These are phyloP conservation scores for Capronia epimyces DNA, from an alignment of 2,329 filamentous ascomycete genomes.

Conservation along the genomic window DNA sequence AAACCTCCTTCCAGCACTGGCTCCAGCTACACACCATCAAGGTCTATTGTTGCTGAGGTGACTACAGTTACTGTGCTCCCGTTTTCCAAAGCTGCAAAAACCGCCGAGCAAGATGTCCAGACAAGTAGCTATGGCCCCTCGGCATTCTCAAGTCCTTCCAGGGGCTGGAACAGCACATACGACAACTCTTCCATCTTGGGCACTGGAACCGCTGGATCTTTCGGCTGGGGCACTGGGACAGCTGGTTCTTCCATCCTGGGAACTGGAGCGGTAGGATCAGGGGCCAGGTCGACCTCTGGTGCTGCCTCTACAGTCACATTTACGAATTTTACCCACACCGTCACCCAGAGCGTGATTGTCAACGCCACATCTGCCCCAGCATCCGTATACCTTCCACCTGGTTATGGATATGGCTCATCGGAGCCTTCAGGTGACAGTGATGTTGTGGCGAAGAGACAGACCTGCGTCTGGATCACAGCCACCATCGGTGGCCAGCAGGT, in stretches of 20 bases:
- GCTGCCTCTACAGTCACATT: slow-evolving; percentile 6
- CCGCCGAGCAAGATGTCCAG: slow-evolving; percentile 2
- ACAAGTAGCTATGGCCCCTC: slow-evolving; percentile 2
- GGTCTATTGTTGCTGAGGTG: slow-evolving; percentile 11
- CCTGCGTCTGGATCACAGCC: slow-evolving; percentile 27
- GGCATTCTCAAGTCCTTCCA: slow-evolving; percentile 14
- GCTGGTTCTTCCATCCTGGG: neutral
- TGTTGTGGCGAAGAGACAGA: slow-evolving; percentile 26
- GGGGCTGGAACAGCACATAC: slow-evolving; percentile 18
- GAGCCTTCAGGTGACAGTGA: neutral
- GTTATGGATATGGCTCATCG: slow-evolving; percentile 7
- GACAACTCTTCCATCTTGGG: slow-evolving; percentile 5
- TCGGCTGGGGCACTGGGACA: neutral
- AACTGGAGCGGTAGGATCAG: neutral
- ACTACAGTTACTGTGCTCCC: slow-evolving; percentile 20
- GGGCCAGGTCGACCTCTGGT: neutral
- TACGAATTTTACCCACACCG: slow-evolving; percentile 4
- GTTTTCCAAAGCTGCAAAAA: neutral
- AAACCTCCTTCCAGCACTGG: slow-evolving; percentile 5
- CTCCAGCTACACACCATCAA: slow-evolving; percentile 1
- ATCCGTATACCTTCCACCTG: slow-evolving; percentile 3
- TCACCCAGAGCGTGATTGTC: slow-evolving; percentile 3
- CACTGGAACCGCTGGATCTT: neutral
- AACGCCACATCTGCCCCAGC: slow-evolving; percentile 4
- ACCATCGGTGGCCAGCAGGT: slow-evolving; percentile 23